Conservation (phyloP, 2,329 filamentous ascomycete genomes). For the Aschersonia sp. region DNA sequence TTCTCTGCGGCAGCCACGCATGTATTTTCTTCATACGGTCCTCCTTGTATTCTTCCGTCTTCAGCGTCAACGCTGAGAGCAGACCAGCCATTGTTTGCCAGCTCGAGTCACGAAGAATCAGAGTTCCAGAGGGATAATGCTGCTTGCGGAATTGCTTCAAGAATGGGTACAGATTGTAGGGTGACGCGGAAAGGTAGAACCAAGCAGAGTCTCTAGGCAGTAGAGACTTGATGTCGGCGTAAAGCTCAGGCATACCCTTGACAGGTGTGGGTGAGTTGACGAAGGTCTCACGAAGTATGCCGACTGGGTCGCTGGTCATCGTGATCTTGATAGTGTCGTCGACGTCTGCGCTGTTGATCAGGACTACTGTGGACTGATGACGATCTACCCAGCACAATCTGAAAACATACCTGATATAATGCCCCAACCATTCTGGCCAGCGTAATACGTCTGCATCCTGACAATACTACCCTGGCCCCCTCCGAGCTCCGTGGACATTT, state of each 20-base stretch:
- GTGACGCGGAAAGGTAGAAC: conserved; percentile 89
- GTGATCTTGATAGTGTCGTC: conserved; percentile 96
- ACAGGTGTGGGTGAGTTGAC: conserved; percentile 59
- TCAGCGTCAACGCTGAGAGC: conserved; percentile 62
- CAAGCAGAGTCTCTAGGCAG: conserved; percentile 52
- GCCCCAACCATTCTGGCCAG: conserved; percentile 66
- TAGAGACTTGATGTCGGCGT: conserved; percentile 45
- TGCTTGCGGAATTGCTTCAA: conserved; percentile 57
- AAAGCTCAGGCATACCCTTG: conserved; percentile 73
- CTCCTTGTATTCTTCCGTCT: conserved; percentile 77
- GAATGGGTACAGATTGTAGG: conserved; percentile 89
- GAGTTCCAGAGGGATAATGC: conserved; percentile 62
- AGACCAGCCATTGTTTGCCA: conserved; percentile 78
- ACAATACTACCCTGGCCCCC: conserved; percentile 37
- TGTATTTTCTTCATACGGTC: conserved; percentile 67
- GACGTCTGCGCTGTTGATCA: conserved; percentile 42
- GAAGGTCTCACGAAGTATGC: conserved; percentile 76
- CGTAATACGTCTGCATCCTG: conserved; percentile 58
- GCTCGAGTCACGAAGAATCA: conserved; percentile 72
- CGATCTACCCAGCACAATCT: neutral
- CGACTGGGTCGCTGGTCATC: conserved; percentile 62
- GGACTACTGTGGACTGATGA: neutral
- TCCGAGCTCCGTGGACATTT: conserved; percentile 35
- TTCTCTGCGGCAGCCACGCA: conserved; percentile 61
- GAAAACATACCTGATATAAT: conserved; percentile 52